phyloP scores from a whole-genome alignment of 2,329 filamentous ascomycete species.

The Claviceps paspali region DNA sequence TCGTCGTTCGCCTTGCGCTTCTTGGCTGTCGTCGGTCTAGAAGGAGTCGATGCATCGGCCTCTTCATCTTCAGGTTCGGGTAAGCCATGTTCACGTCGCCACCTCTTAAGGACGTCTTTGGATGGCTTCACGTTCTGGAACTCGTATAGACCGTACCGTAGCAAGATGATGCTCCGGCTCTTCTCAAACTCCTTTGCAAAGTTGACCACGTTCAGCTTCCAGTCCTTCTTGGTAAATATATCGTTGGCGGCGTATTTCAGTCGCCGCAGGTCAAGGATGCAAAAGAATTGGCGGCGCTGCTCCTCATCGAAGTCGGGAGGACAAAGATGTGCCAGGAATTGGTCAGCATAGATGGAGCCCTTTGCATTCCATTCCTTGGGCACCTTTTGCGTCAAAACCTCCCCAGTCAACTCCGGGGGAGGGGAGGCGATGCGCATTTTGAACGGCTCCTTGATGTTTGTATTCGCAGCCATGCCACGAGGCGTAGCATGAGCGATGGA shows the following conservation, averaged over 20 bases:
- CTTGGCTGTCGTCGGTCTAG: constrained; percentile 17
- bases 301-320: constrained; percentile 42
- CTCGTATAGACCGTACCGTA: constrained; percentile 46
- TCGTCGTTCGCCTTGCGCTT: constrained; percentile 46
- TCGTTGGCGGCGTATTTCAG: constrained; percentile 47
- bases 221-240: constrained; percentile 44
- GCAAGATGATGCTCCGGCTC: constrained; percentile 43
- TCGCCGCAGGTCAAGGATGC: constrained; percentile 44
- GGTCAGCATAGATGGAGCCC: constrained; percentile 43
- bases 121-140: constrained; percentile 48
- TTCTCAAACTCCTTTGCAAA: constrained; percentile 52
- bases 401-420: constrained; percentile 39
- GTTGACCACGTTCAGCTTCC: constrained; percentile 46
- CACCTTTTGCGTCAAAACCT: constrained; percentile 36
- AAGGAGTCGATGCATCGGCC: constrained; percentile 15
- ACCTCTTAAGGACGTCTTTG: constrained; percentile 40
- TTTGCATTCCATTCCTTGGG: constrained; percentile 35
- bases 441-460: constrained; percentile 36
- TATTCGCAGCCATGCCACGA: constrained; percentile 33
- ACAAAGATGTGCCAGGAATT: constrained; percentile 41
- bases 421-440: constrained; percentile 43
- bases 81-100: constrained; percentile 41
- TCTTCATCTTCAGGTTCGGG: constrained; percentile 33
- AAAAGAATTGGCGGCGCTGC: constrained; percentile 47
- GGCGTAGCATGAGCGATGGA: constrained; percentile 31